Base-by-base conservation (phyloP, 345 rosid species). In the Pistacia vera region DNA sequence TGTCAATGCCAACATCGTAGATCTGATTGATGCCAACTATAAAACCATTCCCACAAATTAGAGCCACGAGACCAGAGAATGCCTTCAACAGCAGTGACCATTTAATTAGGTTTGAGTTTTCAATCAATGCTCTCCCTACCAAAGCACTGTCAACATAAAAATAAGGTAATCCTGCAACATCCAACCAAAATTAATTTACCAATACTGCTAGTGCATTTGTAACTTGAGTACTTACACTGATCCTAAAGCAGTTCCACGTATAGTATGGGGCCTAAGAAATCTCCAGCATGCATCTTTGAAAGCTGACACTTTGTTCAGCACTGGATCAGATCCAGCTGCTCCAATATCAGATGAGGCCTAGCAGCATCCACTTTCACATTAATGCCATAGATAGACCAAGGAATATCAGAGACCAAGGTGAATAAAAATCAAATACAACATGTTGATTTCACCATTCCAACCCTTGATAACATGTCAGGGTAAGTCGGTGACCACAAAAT, bases 11-110 rank as follows among this genome's bases (percentile, higher is more conserved):
- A 59, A 95, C 86, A 82, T 95, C 99, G 52, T 90, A 95, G 83
- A 95, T 95, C 83, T 95, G 99, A 86, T 95, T 95, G 91, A 95
- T 90, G 90, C 99, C 99, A 38, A 95, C 99, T 44, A 95, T 95
- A 79, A 93, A 95, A 35, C 99, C 99, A 78, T 95, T 95, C 41
- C 98, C 99, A 66, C 97, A 95, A 75, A 93, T 83, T 33, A 95
- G 93, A 85, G 98, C 99, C 72, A 93, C 77, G 78, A 95, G 87
- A 63, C 99, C 99, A 8, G 90, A 87, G 63, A 93, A 77, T 10
- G 99, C 98, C 89, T 91, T 95, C 30, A 89, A 79, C 82, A 95
- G 74, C 30, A 95, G 88, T 44, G 94, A 89, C 99, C 90, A 89
- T 82, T 86, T 93, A 54, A 95, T 95, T 77, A 90, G 83, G 74